These are phyloP conservation scores for Medicago ruthenica DNA, from an alignment of 306 rosid species.

Conservation along the genomic window DNA sequence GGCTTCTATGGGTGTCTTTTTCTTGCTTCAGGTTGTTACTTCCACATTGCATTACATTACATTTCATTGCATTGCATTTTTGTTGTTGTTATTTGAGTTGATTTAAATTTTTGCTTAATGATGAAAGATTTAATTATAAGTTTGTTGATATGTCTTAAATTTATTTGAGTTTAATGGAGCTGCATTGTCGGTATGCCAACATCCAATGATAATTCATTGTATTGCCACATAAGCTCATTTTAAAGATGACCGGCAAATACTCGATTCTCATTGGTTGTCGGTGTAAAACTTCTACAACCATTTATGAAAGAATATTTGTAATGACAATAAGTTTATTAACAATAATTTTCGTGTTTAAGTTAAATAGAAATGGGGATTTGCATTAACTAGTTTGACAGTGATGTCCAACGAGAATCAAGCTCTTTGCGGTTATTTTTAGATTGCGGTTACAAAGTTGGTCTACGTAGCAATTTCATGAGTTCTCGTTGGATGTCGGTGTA, in stretches of 20 bases:
- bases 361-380: too few species aligned
- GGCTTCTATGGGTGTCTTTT: constrained; percentile 99
- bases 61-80: constrained; percentile 1
- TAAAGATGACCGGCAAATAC: too few species aligned
- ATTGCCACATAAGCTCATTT: too few species aligned
- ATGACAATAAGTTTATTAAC: too few species aligned
- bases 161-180: not conserved
- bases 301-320: too few species aligned
- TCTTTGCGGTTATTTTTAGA: not conserved
- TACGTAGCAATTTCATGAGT: not conserved
- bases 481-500: not conserved
- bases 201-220: too few species aligned
- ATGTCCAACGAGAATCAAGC: not conserved
- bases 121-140: not conserved
- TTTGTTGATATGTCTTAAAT: not conserved
- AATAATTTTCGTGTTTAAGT: too few species aligned
- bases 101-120: not conserved
- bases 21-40: constrained; percentile 93
- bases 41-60: constrained; percentile 3
- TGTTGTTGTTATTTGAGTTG: not conserved
- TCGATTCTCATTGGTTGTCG: too few species aligned
- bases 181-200: too few species aligned
- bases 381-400: too few species aligned
- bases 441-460: not conserved
- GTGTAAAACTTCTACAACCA: too few species aligned